A percentile compares a stretch with the other conserved stretches of the same genome.
These are phyloP conservation scores for Jatropha curcas DNA, from an alignment of 345 rosid species.

Conservation along the genomic window DNA sequence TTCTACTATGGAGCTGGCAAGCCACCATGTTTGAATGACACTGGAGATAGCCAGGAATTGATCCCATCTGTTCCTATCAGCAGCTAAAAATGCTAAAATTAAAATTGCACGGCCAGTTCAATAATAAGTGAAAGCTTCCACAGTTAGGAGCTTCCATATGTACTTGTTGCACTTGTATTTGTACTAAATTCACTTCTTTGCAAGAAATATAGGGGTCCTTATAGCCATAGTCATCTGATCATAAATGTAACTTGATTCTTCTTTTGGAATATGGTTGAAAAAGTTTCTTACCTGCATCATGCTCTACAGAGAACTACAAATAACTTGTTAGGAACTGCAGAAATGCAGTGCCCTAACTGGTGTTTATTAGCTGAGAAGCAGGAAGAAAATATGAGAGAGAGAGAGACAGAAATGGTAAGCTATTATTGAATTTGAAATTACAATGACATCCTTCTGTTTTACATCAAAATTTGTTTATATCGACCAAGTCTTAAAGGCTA, in stretches of 20 bases:
- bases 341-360: too few relatives aligned
- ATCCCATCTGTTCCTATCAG: conserved; percentile 49
- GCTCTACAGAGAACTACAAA: too few relatives aligned
- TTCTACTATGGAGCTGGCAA: conserved; percentile 89
- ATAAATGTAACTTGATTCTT: background rate
- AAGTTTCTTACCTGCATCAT: background rate
- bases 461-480: too few relatives aligned
- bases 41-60: conserved; percentile 43
- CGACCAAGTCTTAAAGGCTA: too few relatives aligned
- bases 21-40: conserved; percentile 55
- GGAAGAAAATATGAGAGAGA: too few relatives aligned
- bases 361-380: too few relatives aligned
- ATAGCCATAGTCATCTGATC: background rate
- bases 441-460: too few relatives aligned
- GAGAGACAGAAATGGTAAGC: too few relatives aligned
- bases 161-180: background rate
- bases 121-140: background rate
- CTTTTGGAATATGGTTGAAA: background rate
- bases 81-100: conserved; percentile 18
- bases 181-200: background rate
- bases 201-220: background rate
- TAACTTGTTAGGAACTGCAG: too few relatives aligned
- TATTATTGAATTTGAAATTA: too few relatives aligned
- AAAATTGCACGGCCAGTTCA: background rate
- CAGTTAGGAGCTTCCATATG: background rate